These are phyloP conservation scores for Barnettozyma siamensis DNA, from an alignment of 805 yeast genomes.

Conservation along the genomic window DNA sequence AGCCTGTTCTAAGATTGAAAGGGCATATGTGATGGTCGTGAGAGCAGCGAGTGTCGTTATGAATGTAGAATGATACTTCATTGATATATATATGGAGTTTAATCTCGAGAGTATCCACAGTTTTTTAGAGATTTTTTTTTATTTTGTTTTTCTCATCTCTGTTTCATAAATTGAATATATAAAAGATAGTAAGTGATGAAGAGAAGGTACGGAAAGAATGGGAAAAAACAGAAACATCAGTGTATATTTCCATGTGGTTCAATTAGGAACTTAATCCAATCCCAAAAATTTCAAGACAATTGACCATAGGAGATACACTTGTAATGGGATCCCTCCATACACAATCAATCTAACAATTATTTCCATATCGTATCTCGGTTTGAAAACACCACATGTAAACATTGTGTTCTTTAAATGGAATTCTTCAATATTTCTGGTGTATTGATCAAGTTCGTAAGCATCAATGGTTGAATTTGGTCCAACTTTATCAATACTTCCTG, in stretches of 20 bases:
- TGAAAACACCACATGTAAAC: slow-evolving; percentile 42
- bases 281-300: slow-evolving; percentile 12
- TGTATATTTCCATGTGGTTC: no score
- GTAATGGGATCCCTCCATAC: slow-evolving; percentile 71
- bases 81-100: no score
- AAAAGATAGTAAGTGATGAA: no score
- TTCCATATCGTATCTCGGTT: slow-evolving; percentile 65
- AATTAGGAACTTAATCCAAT: slow-evolving; percentile 12
- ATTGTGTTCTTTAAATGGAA: slow-evolving; percentile 18
- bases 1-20: slow-evolving; percentile 6
- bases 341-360: slow-evolving; percentile 71
- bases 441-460: slow-evolving; percentile 21
- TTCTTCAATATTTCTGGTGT: slow-evolving; percentile 20
- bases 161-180: no score
- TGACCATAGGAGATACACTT: slow-evolving; percentile 39
- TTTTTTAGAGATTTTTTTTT: no score
- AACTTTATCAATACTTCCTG: slow-evolving; percentile 14
- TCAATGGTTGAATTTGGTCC: slow-evolving; percentile 25
- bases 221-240: no score
- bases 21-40: no score
- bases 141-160: no score
- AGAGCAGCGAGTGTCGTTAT: no score
- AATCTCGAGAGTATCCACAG: no score
- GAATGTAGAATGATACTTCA: no score
- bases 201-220: no score